phyloP scores from a whole-genome alignment of 768 basidiomycete genomes.

The Naematelia encephala region DNA sequence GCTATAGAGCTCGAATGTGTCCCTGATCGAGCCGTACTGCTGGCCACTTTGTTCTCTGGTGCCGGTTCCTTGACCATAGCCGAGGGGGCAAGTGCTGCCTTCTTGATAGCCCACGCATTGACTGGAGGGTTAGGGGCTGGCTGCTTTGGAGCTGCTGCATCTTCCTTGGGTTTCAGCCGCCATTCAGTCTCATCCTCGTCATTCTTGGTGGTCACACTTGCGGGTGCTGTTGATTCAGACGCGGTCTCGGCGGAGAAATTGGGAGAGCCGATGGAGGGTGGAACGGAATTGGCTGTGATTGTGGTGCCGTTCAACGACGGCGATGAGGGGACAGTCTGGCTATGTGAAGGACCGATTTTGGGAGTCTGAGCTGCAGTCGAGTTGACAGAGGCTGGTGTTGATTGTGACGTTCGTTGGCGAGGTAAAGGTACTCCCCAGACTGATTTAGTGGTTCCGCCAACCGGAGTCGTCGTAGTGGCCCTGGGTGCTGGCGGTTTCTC shows the following conservation, averaged over 20 bases:
- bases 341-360: neutral
- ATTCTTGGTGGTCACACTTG: conserved; percentile 2
- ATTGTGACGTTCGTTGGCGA: neutral
- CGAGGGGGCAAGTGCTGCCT: neutral
- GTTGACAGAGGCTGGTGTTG: neutral
- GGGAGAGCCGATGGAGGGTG: conserved; percentile 4
- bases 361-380: neutral
- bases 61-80: neutral
- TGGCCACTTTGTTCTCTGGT: neutral
- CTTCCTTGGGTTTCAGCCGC: conserved; percentile 15
- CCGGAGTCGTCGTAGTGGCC: neutral
- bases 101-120: conserved; percentile 41
- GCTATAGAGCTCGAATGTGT: neutral
- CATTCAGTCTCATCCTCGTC: conserved; percentile 27
- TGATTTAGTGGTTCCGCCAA: neutral
- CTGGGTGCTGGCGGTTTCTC: conserved; percentile 5
- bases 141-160: neutral
- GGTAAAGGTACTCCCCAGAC: conserved; percentile 8
- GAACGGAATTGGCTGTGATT: conserved; percentile 1
- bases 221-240: conserved; percentile 4
- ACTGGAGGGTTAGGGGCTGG: conserved; percentile 9
- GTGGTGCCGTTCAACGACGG: conserved; percentile 9
- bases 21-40: neutral
- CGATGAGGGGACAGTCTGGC: conserved; percentile 5
- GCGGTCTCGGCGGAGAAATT: conserved; percentile 2